These are phyloP conservation scores for Salix brachista DNA, from an alignment of 345 rosid genomes.

Conservation along the genomic window DNA sequence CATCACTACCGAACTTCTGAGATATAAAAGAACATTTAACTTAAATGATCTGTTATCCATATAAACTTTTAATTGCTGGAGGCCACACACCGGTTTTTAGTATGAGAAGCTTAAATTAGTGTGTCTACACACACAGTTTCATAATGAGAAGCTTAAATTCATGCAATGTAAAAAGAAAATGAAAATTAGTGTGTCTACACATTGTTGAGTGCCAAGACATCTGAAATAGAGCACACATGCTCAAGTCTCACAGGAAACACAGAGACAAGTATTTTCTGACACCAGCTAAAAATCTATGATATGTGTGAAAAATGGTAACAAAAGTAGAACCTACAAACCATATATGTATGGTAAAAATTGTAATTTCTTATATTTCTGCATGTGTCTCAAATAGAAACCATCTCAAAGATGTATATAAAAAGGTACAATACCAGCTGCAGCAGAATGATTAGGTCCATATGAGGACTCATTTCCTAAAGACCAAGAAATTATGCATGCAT, in stretches of 20 bases:
- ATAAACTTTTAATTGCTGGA: background rate
- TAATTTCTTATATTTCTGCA: background rate
- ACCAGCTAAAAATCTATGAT: background rate
- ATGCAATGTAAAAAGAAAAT: background rate
- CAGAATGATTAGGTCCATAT: constrained; percentile 96
- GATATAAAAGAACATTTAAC: background rate
- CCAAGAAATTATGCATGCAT: constrained; percentile 86
- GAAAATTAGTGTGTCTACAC: background rate
- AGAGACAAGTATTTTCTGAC: background rate
- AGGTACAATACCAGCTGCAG: constrained; percentile 68
- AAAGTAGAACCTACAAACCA: background rate
- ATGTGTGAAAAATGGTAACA: too few species aligned
- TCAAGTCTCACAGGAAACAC: background rate
- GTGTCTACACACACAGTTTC: too few species aligned
- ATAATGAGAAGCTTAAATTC: background rate
- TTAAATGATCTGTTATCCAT: background rate
- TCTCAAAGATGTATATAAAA: background rate
- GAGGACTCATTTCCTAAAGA: constrained; percentile 94
- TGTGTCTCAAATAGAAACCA: background rate
- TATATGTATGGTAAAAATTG: background rate
- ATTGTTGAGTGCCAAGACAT: background rate
- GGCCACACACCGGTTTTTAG: background rate
- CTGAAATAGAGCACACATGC: background rate
- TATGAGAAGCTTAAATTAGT: background rate
- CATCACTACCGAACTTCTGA: background rate